A percentile compares a stretch with the other conserved stretches of the same genome.
Evolutionary conservation across 495 filamentous ascomycete species (phyloP).

Genomic region (Aspergillus saccharolyticus): DNA sequence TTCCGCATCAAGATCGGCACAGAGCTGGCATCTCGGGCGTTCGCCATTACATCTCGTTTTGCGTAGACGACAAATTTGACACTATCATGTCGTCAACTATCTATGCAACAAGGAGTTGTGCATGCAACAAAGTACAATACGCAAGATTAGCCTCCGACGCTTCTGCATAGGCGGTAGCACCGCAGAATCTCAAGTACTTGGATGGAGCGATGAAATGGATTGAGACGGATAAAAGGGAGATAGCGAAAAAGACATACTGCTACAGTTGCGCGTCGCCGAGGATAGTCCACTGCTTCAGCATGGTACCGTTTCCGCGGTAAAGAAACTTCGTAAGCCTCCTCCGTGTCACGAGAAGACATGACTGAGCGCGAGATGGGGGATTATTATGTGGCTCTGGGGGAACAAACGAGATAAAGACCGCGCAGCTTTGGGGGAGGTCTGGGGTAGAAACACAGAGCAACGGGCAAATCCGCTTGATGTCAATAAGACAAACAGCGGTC

Average conservation of each 20-base stretch:
- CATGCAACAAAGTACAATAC: neutral
- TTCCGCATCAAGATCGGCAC: conserved; percentile 73
- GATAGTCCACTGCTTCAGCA: conserved; percentile 62
- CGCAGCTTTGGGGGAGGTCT: neutral
- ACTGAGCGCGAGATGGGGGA: neutral
- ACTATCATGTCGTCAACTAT: conserved; percentile 40
- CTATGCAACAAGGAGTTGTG: neutral
- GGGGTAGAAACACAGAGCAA: neutral
- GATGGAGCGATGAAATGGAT: neutral
- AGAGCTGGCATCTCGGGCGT: conserved; percentile 77
- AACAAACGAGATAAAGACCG: neutral
- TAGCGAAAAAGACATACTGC: conserved; percentile 49
- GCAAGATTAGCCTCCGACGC: no score
- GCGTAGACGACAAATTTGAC: conserved; percentile 77
- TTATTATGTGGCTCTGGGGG: neutral
- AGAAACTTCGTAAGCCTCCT: conserved; percentile 12
- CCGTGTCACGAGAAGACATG: conserved; percentile 22
- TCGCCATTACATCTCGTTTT: conserved; percentile 83
- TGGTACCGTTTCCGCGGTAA: conserved; percentile 56
- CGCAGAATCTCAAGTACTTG: conserved; percentile 3
- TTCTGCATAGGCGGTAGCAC: neutral
- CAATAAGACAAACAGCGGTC: neutral
- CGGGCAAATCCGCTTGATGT: neutral
- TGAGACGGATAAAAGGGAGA: neutral
- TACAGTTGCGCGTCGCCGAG: conserved; percentile 64